Base-by-base conservation (phyloP, 139 green algal species). In the Spirogloea muscicola region DNA sequence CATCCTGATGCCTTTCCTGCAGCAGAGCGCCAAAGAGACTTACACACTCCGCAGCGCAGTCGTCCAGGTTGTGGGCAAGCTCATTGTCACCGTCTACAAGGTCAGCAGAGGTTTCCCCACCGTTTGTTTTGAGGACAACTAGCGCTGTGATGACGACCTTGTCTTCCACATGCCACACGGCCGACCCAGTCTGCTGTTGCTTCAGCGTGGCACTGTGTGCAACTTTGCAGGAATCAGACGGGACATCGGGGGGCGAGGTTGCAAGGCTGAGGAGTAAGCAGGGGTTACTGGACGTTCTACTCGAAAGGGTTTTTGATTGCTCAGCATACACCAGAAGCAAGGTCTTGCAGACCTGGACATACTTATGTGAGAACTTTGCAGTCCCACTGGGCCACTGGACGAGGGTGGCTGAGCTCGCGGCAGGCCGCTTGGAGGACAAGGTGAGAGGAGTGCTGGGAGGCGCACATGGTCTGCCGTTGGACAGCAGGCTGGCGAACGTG, bases 381-480 rank as follows among this genome's bases (percentile, higher is more conserved):
- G 79, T 91, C 39, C 87, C 86, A 0, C 41, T 91, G 37, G 85
- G 86, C 39, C 86, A 92, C 81, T 92, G 85, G 88, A 63, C 85
- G 40, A 36, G 64, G 34, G 89, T 94, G 29, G 84, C 86, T 0
- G 42, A 85, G 65, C 78, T 95, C 13, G 90, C 82, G 2, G 72
- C 82, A 2, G 88, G 86, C 1, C 84, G 92, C n/a, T 83, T 97
- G 60, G 79, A 92, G 67, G 92, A 97, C 79, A 93, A 80, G 91
- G n/a, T n/a, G n/a, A n/a, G n/a, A n/a, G n/a, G n/a, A n/a, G n/a
- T n/a, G n/a, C n/a, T n/a, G n/a, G n/a, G n/a, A n/a, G n/a, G n/a
- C n/a, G n/a, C n/a, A n/a, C n/a, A n/a, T n/a, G n/a, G n/a, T n/a
- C n/a, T n/a, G n/a, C n/a, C n/a, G n/a, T n/a, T n/a, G n/a, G n/a